Conservation (phyloP, 768 basidiomycete genomes). For the Pleurotus tuoliensis region DNA sequence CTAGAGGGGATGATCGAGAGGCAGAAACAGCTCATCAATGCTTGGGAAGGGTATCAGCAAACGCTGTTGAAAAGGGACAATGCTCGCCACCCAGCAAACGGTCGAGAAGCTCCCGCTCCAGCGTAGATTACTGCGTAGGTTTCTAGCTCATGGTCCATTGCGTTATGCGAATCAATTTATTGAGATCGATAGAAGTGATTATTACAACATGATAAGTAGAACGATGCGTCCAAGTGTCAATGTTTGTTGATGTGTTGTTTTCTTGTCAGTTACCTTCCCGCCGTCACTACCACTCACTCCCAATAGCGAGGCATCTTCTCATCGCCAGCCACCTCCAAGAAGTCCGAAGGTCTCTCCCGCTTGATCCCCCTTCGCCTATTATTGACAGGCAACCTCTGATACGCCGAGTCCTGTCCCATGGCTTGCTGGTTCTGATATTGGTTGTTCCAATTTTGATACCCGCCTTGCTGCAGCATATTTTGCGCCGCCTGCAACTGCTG, state of each 20-base stretch:
- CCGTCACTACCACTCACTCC: slow-evolving; percentile 44
- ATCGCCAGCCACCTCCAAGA: slow-evolving; percentile 67
- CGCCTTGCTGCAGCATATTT: slow-evolving; percentile 19
- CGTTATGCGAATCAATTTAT: no score
- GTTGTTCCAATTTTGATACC: slow-evolving; percentile 36
- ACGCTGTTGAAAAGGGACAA: slow-evolving; percentile 51
- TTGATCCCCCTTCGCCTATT: slow-evolving; percentile 75
- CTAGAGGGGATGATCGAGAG: slow-evolving; percentile 82
- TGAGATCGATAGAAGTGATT: no score
- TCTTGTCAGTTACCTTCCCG: background rate
- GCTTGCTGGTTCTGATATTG: slow-evolving; percentile 63
- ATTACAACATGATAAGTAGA: no score
- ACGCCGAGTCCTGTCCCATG: slow-evolving; percentile 75
- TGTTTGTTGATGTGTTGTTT: no score
- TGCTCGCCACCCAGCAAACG: background rate
- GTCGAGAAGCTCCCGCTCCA: background rate
- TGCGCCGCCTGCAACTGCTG: slow-evolving; percentile 28
- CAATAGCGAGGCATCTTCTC: slow-evolving; percentile 75
- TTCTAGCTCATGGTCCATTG: no score
- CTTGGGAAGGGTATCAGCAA: slow-evolving; percentile 84
- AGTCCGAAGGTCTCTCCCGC: slow-evolving; percentile 81
- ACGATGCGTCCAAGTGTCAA: no score
- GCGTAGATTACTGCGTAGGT: no score
- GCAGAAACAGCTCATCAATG: slow-evolving; percentile 79
- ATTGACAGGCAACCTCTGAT: slow-evolving; percentile 80